Base-by-base conservation (phyloP, 495 filamentous ascomycete species). In the Pseudomonodictys pantanalensis region DNA sequence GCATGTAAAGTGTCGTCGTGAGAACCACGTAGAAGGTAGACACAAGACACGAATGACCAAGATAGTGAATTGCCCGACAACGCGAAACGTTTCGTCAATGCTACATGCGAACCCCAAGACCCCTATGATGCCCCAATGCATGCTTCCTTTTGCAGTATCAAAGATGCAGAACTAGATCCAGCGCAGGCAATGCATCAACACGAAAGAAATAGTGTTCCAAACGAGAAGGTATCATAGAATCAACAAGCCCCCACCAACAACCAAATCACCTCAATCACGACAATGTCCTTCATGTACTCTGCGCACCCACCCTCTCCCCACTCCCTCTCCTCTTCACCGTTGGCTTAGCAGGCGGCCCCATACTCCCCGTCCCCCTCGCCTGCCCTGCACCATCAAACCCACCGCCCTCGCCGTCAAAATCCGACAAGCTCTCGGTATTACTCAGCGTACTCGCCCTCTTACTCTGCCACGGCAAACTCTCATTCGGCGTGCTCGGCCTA, bases 401-500 rank as follows among this genome's bases (percentile, higher is more conserved):
- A 23, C 41, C 35, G n/a, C 33, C 18, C 20, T 58, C 60, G 1
- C 41, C 28, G 45, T 59, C 55, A 18, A 12, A 20, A 10, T 52
- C 54, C 17, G 32, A 58, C 11, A 65, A 17, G 25, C 45, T 60
- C 44, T 61, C 62, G 1, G 56, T 23, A 3, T 25, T 60, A 25
- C 57, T 60, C 51, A 60, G 39, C 12, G 32, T 52, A 47, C 60
- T 64, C 0, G 60, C 50, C 20, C 64, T 49, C 51, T 63, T 67
- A 29, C 56, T 58, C 48, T 52, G 56, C 53, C 55, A 64, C 1
- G 44, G 47, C 17, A 26, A 32, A 6, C 18, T 22, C 9, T 47
- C 50, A 30, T 35, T 48, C 26, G 65, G 65, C 23, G 60, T 64
- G 10, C 35, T 28, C 11, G 60, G 60, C 39, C 65, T 61, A 15